Base-by-base conservation (phyloP, 2,329 filamentous ascomycete genomes). In the Aaosphaeria pasadenensis region DNA sequence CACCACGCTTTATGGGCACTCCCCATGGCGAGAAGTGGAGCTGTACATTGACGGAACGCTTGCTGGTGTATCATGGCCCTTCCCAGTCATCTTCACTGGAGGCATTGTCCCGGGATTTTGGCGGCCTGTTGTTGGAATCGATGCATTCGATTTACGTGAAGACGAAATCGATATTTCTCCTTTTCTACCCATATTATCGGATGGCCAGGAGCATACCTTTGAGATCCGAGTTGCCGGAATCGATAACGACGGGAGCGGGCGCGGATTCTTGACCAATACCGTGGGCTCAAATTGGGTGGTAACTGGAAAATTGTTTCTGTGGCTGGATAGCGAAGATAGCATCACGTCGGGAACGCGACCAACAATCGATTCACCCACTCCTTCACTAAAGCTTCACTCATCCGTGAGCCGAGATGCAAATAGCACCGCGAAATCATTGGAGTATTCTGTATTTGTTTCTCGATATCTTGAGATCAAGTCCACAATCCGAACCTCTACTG, bases 121-220 rank as follows among this genome's bases (percentile, higher is more conserved):
- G 80, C 77, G 88, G 5, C 89, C 89, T 0, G 79, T 94, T 46
- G 89, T 88, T 3, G 88, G 88, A 1, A 82, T 88, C 17, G 85
- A 94, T 59, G 83, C 88, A 0, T 94, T 90, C 63, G 88, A 94
- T 62, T 74, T 95, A 28, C 76, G 81, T 40, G 88, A 94, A 64
- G 84, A 89, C 53, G 87, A 94, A 64, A 88, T 95, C 52, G 89
- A 95, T 60, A 84, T 95, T 42, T 86, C 88, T 1, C 84, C 88
- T 0, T 94, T 86, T 75, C 73, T 94, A 3, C 82, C 86, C 0
- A 49, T 86, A 1, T 75, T 94, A 1, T 85, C 81, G 53, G 84
- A 91, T 57, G 85, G 84, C 0, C 57, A 73, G 2, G 56, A 75
- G 5, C 88, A 92, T 64, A 82, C 72, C 0, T 89, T 92, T 60